Conservation (phyloP, 768 basidiomycete genomes). For the Tricholomella constricta region DNA sequence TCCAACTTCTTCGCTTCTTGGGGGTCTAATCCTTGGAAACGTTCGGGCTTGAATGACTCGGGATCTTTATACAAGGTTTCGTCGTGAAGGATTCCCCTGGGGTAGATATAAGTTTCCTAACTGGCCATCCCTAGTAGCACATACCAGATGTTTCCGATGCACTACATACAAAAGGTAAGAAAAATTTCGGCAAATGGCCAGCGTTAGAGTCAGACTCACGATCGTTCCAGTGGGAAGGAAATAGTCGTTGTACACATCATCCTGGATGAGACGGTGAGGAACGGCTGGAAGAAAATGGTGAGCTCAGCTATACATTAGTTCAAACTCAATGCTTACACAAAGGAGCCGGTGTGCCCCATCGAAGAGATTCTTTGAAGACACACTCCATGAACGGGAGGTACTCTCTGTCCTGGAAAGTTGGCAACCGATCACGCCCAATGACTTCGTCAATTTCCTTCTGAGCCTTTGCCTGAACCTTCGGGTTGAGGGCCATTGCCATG, state of each 20-base stretch:
- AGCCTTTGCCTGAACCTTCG: constrained; percentile 14
- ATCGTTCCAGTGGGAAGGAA: constrained; percentile 18
- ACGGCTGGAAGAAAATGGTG: constrained; percentile 9
- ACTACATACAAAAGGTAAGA: background rate
- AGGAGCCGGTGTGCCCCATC: constrained; percentile 20
- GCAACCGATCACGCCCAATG: constrained; percentile 16
- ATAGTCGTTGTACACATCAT: constrained; percentile 19
- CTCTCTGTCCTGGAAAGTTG: constrained; percentile 17
- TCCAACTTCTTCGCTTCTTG: constrained; percentile 16
- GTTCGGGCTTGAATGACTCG: constrained; percentile 12
- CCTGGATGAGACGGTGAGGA: constrained; percentile 18
- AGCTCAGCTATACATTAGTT: background rate
- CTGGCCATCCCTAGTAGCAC: background rate
- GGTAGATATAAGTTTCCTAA: background rate
- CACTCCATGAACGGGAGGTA: constrained; percentile 20
- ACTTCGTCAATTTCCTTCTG: constrained; percentile 21
- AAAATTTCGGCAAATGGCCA: background rate
- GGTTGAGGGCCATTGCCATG: constrained; percentile 19
- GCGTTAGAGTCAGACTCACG: background rate
- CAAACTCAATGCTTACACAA: constrained; percentile 8
- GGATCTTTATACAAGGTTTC: constrained; percentile 13
- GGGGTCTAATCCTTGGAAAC: constrained; percentile 12
- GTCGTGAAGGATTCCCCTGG: constrained; percentile 19
- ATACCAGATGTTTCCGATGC: constrained; percentile 19
- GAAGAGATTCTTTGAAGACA: constrained; percentile 19